Base-by-base conservation (phyloP, 2,329 filamentous ascomycete genomes). In the Metarhizium anisopliae region DNA sequence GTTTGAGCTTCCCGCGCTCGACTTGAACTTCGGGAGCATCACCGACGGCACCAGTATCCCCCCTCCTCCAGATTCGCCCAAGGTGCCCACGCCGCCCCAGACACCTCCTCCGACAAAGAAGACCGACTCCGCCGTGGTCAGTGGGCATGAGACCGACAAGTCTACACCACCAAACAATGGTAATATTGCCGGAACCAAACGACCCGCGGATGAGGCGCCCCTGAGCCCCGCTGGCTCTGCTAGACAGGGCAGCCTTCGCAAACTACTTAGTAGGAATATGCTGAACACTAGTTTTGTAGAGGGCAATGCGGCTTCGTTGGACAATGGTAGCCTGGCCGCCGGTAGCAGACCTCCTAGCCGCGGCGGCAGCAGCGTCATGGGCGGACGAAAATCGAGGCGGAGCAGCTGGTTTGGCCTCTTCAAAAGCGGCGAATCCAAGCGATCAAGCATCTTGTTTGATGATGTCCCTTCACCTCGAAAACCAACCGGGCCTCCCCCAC, bases 11-110 rank as follows among this genome's bases (percentile, higher is more conserved):
- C 81, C 81, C 8, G 76, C 74, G 50, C 74, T 84, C 58, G 72
- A 84, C 59, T 75, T 84, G 70, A 77, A 82, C 61, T 82, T 83
- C 62, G 74, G 76, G 57, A 81, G 77, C 50, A 72, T 84, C 64
- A 84, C 81, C 47, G 81, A 84, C 45, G 81, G 81, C 54, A 84
- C 81, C 66, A 65, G 81, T 64, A 84, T 84, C 60, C 81, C 81
- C 47, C 78, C 81, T 35, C 81, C 81, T 29, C 73, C 72, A 50
- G 79, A 80, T 18, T 83, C 80, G 51, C 81, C 81, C 50, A 76
- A 80, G 65, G 72, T 74, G 45, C 73, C 72, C 49, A 72, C 74
- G 55, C 75, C 74, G 58, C 74, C 77, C 16, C 66, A 66, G 57
- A 70, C 70, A 50, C 68, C 67, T 51, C 66, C 66, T 5, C 56